Evolutionary conservation across 306 rosid species (phyloP).

Genomic region (Citrullus colocynthis): DNA sequence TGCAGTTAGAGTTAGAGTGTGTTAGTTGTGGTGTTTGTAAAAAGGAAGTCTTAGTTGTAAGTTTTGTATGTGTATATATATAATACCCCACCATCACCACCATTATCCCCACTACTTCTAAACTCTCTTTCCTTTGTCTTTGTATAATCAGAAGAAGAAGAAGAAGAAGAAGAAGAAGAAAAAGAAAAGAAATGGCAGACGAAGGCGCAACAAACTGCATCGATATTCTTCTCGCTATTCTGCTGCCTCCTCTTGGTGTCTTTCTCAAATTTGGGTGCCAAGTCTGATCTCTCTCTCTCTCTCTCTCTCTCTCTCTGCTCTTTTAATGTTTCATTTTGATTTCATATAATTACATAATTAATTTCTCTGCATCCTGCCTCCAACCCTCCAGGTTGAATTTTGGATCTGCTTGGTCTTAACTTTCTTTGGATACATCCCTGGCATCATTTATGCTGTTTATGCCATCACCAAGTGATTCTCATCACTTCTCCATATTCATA

Average conservation of each 20-base stretch:
- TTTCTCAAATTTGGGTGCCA: constrained; percentile 76
- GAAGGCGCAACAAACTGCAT: constrained; percentile 36
- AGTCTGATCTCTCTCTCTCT: constrained; percentile 8
- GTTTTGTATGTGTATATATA: too few relatives aligned
- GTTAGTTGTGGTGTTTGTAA: too few relatives aligned
- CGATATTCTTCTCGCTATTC: constrained; percentile 63
- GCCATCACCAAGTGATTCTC: constrained; percentile 46
- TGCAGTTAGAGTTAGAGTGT: too few relatives aligned
- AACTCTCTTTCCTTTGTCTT: too few relatives aligned
- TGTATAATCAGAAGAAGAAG: too few relatives aligned
- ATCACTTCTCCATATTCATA: too few relatives aligned
- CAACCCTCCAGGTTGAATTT: constrained; percentile 44
- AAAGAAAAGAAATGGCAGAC: constrained; percentile 16
- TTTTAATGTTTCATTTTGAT: not conserved
- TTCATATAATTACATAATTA: too few relatives aligned
- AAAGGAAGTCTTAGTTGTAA: too few relatives aligned
- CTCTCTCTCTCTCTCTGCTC: not conserved
- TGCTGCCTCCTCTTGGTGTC: constrained; percentile 86
- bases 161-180: not conserved
- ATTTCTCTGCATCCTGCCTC: not conserved
- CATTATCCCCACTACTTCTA: too few relatives aligned
- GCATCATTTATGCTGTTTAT: constrained; percentile 62
- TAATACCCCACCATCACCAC: too few relatives aligned
- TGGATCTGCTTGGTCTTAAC: constrained; percentile 81
- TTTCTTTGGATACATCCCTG: constrained; percentile 52